A percentile compares a stretch with the other conserved stretches of the same genome.
These are phyloP conservation scores for Adansonia gregorii DNA, from an alignment of 441 rosid species.

Conservation along the genomic window DNA sequence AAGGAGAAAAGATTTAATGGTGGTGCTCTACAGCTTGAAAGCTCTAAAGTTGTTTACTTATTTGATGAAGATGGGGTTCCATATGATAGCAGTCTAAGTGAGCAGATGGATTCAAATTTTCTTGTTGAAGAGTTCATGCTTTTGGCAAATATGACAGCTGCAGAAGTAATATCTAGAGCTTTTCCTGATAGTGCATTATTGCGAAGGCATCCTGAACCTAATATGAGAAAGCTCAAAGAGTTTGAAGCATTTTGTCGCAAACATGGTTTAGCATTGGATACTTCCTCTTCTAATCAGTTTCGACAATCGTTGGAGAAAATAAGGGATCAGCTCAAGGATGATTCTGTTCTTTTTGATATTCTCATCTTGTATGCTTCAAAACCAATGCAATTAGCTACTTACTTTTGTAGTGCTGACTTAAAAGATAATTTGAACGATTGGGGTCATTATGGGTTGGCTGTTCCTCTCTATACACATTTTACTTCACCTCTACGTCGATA, in stretches of 20 bases:
- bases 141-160: constrained; percentile 88
- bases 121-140: constrained; percentile 97
- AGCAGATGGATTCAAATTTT: constrained; percentile 57
- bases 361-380: constrained; percentile 70
- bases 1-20: constrained; percentile 62
- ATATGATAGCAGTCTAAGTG: constrained; percentile 54
- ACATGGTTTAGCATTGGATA: constrained; percentile 74
- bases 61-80: constrained; percentile 82
- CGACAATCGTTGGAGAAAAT: constrained; percentile 63
- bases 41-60: constrained; percentile 52
- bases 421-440: constrained; percentile 59
- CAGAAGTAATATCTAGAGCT: constrained; percentile 84
- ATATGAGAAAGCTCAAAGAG: constrained; percentile 80
- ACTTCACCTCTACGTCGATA: constrained; percentile 93
- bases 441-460: constrained; percentile 89
- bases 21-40: constrained; percentile 80
- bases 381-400: constrained; percentile 85
- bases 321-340: constrained; percentile 70
- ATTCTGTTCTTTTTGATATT: constrained; percentile 62
- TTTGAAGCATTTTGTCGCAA: constrained; percentile 78
- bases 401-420: constrained; percentile 78
- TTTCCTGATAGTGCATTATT: constrained; percentile 76
- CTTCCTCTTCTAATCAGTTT: constrained; percentile 72
- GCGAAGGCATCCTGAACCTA: constrained; percentile 92
- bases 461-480: constrained; percentile 89